A percentile compares a stretch with the other conserved stretches of the same genome.
Evolutionary conservation across 1,284 basidiomycete genomes (phyloP).

Genomic region (Mycosarcoma maydis): DNA sequence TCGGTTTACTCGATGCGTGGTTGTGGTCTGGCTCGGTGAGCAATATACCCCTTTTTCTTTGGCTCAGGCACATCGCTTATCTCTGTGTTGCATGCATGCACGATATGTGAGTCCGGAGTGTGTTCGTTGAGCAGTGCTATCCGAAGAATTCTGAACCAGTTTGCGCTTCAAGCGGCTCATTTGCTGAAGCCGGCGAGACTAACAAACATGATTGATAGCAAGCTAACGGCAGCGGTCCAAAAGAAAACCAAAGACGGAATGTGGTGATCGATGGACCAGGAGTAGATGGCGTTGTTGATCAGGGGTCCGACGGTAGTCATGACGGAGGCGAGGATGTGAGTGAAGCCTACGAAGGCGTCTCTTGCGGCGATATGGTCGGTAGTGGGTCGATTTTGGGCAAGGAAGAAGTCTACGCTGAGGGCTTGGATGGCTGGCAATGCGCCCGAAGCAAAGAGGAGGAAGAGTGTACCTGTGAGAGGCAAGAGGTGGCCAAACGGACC

Average conservation of each 20-base stretch:
- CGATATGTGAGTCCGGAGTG: too few relatives aligned
- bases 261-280: slow-evolving; percentile 27
- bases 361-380: slow-evolving; percentile 24
- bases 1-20: too few relatives aligned
- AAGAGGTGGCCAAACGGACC: too few relatives aligned
- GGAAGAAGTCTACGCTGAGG: slow-evolving; percentile 35
- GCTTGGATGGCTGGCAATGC: slow-evolving; percentile 28
- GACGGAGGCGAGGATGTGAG: slow-evolving; percentile 16
- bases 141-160: too few relatives aligned
- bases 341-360: slow-evolving; percentile 38
- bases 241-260: slow-evolving; percentile 19
- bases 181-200: not conserved
- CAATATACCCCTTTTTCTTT: not conserved
- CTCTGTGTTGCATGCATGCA: too few relatives aligned
- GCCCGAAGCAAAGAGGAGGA: slow-evolving; percentile 19
- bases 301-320: slow-evolving; percentile 13
- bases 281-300: slow-evolving; percentile 35
- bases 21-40: not conserved
- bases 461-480: slow-evolving; percentile 1
- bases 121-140: not conserved
- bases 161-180: too few relatives aligned
- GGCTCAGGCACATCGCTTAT: too few relatives aligned
- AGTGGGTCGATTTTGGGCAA: slow-evolving; percentile 27
- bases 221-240: slow-evolving; percentile 16
- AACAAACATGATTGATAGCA: slow-evolving; percentile 17